phyloP scores from a whole-genome alignment of 768 basidiomycete genomes.

The Coprinopsis cinerea region DNA sequence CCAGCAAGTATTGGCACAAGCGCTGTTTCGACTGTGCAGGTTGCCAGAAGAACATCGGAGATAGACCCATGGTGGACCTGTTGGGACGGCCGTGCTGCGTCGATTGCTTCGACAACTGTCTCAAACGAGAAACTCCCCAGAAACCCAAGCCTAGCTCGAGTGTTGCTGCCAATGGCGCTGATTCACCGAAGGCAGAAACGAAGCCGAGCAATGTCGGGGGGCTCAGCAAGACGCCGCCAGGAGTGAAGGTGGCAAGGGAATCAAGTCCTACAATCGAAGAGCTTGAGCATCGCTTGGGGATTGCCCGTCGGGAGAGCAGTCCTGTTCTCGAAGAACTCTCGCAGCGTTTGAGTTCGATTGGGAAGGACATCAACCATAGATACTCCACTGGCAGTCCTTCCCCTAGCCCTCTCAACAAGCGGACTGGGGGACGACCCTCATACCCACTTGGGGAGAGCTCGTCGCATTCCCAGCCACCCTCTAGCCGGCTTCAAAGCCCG shows the following conservation, averaged over 20 bases:
- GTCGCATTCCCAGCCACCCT: slow-evolving; percentile 20
- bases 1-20: slow-evolving; percentile 74
- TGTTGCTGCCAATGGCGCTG: slow-evolving; percentile 34
- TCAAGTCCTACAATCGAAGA: slow-evolving; percentile 60
- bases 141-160: slow-evolving; percentile 26
- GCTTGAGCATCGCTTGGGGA: slow-evolving; percentile 54
- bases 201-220: slow-evolving; percentile 30
- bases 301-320: slow-evolving; percentile 49
- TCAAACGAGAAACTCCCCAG: slow-evolving; percentile 51
- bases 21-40: slow-evolving; percentile 71
- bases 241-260: slow-evolving; percentile 39
- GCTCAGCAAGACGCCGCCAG: slow-evolving; percentile 28
- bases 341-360: slow-evolving; percentile 35
- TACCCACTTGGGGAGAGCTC: slow-evolving; percentile 14
- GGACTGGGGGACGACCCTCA: slow-evolving; percentile 13
- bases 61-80: slow-evolving; percentile 77
- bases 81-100: slow-evolving; percentile 73
- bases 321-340: slow-evolving; percentile 48
- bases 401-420: slow-evolving; percentile 15
- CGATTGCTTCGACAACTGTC: slow-evolving; percentile 75
- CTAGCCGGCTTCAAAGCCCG: slow-evolving; percentile 21
- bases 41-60: slow-evolving; percentile 68
- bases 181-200: slow-evolving; percentile 32
- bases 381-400: slow-evolving; percentile 19
- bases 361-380: slow-evolving; percentile 24